A percentile compares a stretch with the other conserved stretches of the same genome.
These are phyloP conservation scores for Trametes sp. DNA, from an alignment of 1,284 basidiomycete species.

Conservation along the genomic window DNA sequence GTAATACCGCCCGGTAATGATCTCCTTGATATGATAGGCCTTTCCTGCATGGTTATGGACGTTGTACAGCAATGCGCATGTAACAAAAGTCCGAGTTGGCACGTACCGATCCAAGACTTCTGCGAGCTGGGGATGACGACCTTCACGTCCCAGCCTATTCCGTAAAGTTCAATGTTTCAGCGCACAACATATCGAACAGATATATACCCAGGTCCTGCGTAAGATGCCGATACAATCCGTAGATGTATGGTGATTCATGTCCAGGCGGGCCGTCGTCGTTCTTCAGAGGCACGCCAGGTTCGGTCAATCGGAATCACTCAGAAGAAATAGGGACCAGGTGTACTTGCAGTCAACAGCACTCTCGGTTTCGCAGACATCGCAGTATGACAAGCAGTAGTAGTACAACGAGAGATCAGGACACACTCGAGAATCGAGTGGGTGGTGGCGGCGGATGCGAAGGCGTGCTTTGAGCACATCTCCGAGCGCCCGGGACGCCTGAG, in stretches of 20 bases:
- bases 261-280: conserved; percentile 92
- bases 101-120: conserved; percentile 87
- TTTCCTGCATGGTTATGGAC: conserved; percentile 59
- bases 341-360: conserved; percentile 66
- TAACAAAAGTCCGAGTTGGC: not conserved
- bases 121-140: conserved; percentile 90
- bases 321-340: conserved; percentile 3
- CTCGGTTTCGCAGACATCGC: conserved; percentile 43
- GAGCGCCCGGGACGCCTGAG: not conserved
- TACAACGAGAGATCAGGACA: conserved; percentile 9
- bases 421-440: conserved; percentile 5
- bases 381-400: conserved; percentile 21
- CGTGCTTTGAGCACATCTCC: conserved; percentile 2
- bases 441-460: conserved; percentile 10
- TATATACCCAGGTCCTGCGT: conserved; percentile 65
- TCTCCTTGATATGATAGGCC: conserved; percentile 85
- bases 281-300: conserved; percentile 42
- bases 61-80: not conserved
- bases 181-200: not conserved
- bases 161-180: not conserved
- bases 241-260: conserved; percentile 84
- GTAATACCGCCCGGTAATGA: conserved; percentile 80
- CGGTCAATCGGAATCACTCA: conserved; percentile 7
- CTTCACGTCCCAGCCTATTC: conserved; percentile 82
- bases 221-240: conserved; percentile 77